phyloP scores from a whole-genome alignment of 2,329 filamentous ascomycete species.

The Allantophomopsis cytisporea region DNA sequence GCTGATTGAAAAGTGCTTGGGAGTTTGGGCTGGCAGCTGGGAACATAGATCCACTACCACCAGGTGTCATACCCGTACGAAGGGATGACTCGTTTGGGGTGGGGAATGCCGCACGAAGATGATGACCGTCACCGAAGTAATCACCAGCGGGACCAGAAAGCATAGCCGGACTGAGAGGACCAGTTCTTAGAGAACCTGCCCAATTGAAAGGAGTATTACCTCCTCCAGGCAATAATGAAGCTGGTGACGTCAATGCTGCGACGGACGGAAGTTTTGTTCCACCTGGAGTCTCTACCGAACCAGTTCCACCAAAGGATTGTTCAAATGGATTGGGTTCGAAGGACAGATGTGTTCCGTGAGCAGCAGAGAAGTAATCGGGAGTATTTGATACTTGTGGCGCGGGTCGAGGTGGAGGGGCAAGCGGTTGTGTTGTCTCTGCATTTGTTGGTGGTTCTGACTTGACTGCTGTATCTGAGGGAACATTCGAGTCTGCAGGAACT shows the following conservation, averaged over 20 bases:
- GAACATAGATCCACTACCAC: conserved; percentile 95
- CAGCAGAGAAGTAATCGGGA: conserved; percentile 56
- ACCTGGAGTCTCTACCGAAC: conserved; percentile 61
- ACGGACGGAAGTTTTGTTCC: conserved; percentile 77
- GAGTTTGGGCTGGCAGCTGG: conserved; percentile 81
- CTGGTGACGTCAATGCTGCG: conserved; percentile 81
- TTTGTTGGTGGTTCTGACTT: conserved; percentile 37
- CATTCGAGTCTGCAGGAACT: conserved; percentile 29
- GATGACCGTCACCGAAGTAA: conserved; percentile 75
- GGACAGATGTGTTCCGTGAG: conserved; percentile 40
- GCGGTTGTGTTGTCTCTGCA: conserved; percentile 47
- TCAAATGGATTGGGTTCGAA: conserved; percentile 95
- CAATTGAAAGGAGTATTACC: conserved; percentile 67
- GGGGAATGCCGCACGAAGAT: conserved; percentile 70
- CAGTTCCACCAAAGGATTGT: conserved; percentile 66
- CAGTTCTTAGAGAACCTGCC: conserved; percentile 78
- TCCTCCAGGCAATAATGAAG: conserved; percentile 61
- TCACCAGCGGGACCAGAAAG: conserved; percentile 75
- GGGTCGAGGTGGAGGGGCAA: conserved; percentile 59
- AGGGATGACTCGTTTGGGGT: conserved; percentile 95
- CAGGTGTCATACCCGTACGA: conserved; percentile 81
- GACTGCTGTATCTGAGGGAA: conserved; percentile 9
- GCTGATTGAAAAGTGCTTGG: conserved; percentile 65
- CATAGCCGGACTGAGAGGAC: conserved; percentile 94
- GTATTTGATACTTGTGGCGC: conserved; percentile 38